Evolutionary conservation across 257 asterid genomes (phyloP), one percentile per base, ranked within the genome.

Genomic region (Hygrophila difformis): DNA sequence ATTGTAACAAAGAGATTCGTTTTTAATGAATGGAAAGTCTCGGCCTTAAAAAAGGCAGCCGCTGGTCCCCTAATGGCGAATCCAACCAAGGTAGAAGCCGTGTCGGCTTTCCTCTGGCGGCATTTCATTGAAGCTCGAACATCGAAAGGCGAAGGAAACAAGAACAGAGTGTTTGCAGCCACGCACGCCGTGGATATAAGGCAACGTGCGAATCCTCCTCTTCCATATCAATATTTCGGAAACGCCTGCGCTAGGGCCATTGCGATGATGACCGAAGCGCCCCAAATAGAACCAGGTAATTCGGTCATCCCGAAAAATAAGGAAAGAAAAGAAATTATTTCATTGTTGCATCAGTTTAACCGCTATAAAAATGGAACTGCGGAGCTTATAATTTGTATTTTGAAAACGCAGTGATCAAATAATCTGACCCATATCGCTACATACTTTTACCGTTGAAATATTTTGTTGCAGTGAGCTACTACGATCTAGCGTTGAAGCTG

Each of bases 21-120:
- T 6, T 61, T 67, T 53, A 21, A 67, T 56, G 29, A 34, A 1
- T 16, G 21, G 10, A 56, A 35, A 14, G 8, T 67, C 6, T 47
- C 46, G 4, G 59, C 39, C 0, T 19, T 61, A 10, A 62, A 16
- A 39, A 39, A 24, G n/a, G 62, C 53, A 10, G 28, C 39, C 34
- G 0, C 57, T 1, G 69, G 62, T 16, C 62, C 66, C 0, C 3
- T 36, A 28, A 11, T 62, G 35, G 42, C 47, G 47, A 35, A 28
- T 0, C 69, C 74, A 0, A 62, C 62, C 12, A 39, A 69, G 14
- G 73, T 67, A 33, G 73, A 61, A 34, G 73, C 69, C 11, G 59
- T 57, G 23, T 52, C 74, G 4, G 66, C 74, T 47, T 67, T 56
- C 55, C 51, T 67, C 8, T 61, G 68, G 73, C 33, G 19, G 18